Conservation (phyloP, 306 rosid genomes). For the Pachyrhizus erosus region DNA sequence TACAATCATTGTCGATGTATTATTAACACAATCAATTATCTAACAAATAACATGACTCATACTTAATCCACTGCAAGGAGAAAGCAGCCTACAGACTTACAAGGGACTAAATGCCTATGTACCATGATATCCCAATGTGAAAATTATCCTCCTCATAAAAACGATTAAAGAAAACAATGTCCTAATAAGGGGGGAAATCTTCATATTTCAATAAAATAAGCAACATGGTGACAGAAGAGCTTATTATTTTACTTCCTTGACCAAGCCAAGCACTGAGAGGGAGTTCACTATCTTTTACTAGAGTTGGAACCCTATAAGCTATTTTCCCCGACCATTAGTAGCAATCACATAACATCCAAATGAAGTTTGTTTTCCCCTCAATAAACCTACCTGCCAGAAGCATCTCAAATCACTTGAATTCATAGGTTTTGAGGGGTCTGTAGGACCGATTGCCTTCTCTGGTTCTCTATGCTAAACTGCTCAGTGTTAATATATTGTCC, state of each 20-base stretch:
- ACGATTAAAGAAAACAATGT: not conserved
- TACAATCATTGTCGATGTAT: slow-evolving; percentile 16
- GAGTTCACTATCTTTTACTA: not conserved
- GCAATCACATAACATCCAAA: slow-evolving; percentile 13
- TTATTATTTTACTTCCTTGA: slow-evolving; percentile 1
- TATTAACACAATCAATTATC: not conserved
- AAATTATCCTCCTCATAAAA: not conserved
- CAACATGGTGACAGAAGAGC: slow-evolving; percentile 10
- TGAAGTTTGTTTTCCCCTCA: not conserved
- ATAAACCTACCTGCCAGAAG: not conserved
- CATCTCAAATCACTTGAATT: slow-evolving; percentile 21
- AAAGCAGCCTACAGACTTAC: not conserved
- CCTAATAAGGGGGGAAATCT: not conserved
- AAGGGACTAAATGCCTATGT: slow-evolving; percentile 10
- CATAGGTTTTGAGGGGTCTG: not conserved
- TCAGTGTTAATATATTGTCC: not conserved
- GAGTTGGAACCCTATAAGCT: slow-evolving; percentile 12
- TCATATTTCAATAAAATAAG: not conserved
- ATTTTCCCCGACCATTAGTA: not conserved
- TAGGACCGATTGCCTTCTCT: slow-evolving; percentile 13
- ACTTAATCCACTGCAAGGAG: not conserved
- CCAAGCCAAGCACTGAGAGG: slow-evolving; percentile 17
- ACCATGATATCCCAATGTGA: slow-evolving; percentile 1
- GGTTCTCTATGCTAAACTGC: slow-evolving; percentile 16
- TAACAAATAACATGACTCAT: not conserved